Percentiles rank a stretch among this genome's conserved stretches.
Evolutionary conservation across 1,284 basidiomycete species (phyloP).

Genomic region (Trichosporon inkin): DNA sequence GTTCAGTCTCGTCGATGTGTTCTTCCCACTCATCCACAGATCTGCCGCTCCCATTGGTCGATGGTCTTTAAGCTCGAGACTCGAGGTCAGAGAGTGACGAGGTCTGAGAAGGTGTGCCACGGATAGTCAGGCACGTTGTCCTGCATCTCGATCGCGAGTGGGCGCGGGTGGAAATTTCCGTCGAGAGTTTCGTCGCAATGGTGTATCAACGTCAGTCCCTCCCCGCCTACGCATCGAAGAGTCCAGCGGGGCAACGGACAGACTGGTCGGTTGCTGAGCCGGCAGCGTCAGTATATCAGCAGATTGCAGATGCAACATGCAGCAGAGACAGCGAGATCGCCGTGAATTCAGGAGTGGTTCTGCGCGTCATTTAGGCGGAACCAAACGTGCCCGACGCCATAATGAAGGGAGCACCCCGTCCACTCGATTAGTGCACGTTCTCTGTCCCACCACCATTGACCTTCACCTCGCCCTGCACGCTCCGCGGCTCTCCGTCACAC

Average conservation of each 20-base stretch:
- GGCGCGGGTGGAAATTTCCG: neutral
- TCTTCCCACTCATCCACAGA: neutral
- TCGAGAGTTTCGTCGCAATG: neutral
- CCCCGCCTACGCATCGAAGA: no score
- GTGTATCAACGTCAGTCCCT: no score
- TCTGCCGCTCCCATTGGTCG: neutral
- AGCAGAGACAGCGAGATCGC: neutral
- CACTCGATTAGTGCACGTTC: constrained; percentile 2
- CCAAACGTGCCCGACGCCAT: neutral
- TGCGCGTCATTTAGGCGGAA: neutral
- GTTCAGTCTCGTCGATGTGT: neutral
- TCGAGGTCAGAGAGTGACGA: neutral
- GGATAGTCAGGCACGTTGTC: constrained; percentile 3
- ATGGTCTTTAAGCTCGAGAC: neutral
- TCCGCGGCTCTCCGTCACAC: neutral
- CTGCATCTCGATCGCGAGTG: constrained; percentile 3
- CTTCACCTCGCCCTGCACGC: neutral
- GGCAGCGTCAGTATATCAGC: no score
- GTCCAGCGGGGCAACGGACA: no score
- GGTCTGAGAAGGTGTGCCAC: neutral
- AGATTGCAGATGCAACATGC: neutral
- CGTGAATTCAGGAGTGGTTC: neutral
- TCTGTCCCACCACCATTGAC: constrained; percentile 1
- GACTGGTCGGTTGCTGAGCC: no score
- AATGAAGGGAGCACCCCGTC: neutral